Conservation (phyloP, 78 protist species). For the Dictyostelium intermedium region DNA sequence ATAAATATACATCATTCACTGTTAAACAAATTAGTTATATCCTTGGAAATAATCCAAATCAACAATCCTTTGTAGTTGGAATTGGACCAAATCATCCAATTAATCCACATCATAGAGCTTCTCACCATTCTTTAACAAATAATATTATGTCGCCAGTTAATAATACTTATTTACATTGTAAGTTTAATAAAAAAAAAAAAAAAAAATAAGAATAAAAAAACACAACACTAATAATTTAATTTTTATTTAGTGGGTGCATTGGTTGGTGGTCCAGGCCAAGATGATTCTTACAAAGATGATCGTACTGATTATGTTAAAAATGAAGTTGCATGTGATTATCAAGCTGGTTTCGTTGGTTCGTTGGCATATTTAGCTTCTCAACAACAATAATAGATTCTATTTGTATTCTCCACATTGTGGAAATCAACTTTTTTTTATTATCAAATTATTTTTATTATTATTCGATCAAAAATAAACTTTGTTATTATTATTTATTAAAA, state of each 20-base stretch:
- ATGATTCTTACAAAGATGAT: slow-evolving; percentile 27
- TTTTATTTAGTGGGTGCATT: neutral
- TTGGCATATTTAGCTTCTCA: slow-evolving; percentile 33
- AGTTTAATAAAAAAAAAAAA: neutral
- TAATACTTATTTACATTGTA: slow-evolving; percentile 21
- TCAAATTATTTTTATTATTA: too few species aligned
- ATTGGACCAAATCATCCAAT: slow-evolving; percentile 62
- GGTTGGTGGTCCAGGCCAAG: slow-evolving; percentile 29
- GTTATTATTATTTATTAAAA: too few species aligned
- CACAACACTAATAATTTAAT: neutral
- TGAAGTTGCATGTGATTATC: slow-evolving; percentile 61
- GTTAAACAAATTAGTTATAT: slow-evolving; percentile 39
- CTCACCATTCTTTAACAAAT: slow-evolving; percentile 39
- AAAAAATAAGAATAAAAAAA: too few species aligned
- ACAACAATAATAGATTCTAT: slow-evolving; percentile 7
- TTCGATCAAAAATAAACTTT: too few species aligned
- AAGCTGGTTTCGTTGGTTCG: slow-evolving; percentile 61
- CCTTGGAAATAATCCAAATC: slow-evolving; percentile 54
- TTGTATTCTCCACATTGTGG: too few species aligned
- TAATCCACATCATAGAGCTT: slow-evolving; percentile 66
- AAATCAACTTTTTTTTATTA: too few species aligned
- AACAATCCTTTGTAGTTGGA: slow-evolving; percentile 62
- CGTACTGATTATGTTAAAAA: slow-evolving; percentile 46
- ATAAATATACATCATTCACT: slow-evolving; percentile 29
- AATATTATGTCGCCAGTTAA: slow-evolving; percentile 40